A percentile compares a stretch with the other conserved stretches of the same genome.
Conservation (phyloP, 331 rosid genomes). For the Cucumis variabilis region DNA sequence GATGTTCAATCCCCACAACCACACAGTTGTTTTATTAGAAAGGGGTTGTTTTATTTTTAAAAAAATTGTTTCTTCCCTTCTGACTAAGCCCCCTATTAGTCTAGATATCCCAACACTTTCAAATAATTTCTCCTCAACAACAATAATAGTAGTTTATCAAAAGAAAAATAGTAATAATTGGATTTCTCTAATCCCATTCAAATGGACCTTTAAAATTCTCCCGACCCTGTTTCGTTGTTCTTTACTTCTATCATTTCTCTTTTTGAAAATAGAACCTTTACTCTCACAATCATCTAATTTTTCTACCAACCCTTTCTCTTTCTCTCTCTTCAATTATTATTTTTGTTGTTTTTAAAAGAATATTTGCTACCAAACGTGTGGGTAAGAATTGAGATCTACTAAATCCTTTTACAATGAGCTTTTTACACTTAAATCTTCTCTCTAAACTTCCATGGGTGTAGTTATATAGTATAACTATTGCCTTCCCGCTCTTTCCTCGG, state of each 20-base stretch:
- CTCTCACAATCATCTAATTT: conserved; percentile 1
- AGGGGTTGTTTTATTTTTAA: too few species aligned
- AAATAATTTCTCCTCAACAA: too few species aligned
- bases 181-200: not conserved
- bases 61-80: too few species aligned
- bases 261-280: not conserved
- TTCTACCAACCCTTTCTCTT: not conserved
- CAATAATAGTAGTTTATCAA: not conserved
- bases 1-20: too few species aligned
- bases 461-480: not conserved
- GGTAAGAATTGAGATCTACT: not conserved
- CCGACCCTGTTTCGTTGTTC: not conserved
- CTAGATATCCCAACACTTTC: not conserved
- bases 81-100: not conserved
- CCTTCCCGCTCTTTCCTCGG: not conserved
- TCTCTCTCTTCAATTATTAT: not conserved
- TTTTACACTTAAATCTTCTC: not conserved
- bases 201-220: not conserved
- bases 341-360: not conserved
- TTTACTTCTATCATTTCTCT: not conserved
- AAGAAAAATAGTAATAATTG: not conserved
- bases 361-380: conserved; percentile 15
- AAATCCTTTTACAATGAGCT: not conserved
- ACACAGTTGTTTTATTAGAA: too few species aligned
- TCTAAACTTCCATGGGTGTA: not conserved